Conservation (phyloP, 441 rosid genomes). For the Brassica hybrid region DNA sequence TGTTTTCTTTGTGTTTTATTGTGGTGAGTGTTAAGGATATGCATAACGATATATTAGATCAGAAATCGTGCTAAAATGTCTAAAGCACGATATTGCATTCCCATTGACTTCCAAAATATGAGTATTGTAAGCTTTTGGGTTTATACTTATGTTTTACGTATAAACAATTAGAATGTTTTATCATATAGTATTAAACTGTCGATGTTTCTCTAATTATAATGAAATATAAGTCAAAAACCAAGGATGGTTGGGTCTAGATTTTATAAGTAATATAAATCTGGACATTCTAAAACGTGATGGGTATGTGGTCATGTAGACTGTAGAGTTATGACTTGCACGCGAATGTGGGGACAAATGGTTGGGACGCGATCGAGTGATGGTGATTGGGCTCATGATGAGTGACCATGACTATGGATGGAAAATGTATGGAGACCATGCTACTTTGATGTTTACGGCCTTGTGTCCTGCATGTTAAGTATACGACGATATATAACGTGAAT, state of each 20-base stretch:
- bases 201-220: neutral
- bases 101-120: neutral
- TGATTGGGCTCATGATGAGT: neutral
- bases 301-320: no score
- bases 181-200: neutral
- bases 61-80: neutral
- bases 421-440: neutral
- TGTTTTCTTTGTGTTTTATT: no score
- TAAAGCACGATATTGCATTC: neutral
- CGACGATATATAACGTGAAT: neutral
- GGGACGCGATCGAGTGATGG: neutral
- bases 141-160: neutral
- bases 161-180: neutral
- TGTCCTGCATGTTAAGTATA: neutral
- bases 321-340: no score
- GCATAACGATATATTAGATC: neutral
- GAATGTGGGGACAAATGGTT: no score
- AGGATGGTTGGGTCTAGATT: neutral
- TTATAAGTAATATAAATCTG: no score
- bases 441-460: neutral
- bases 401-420: neutral
- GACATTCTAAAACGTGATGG: no score
- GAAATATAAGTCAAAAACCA: neutral
- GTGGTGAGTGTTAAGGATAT: no score
- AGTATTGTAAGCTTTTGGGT: neutral